Conservation (phyloP, 73 alveolate genomes). For the Paramecium sexaurelia region DNA sequence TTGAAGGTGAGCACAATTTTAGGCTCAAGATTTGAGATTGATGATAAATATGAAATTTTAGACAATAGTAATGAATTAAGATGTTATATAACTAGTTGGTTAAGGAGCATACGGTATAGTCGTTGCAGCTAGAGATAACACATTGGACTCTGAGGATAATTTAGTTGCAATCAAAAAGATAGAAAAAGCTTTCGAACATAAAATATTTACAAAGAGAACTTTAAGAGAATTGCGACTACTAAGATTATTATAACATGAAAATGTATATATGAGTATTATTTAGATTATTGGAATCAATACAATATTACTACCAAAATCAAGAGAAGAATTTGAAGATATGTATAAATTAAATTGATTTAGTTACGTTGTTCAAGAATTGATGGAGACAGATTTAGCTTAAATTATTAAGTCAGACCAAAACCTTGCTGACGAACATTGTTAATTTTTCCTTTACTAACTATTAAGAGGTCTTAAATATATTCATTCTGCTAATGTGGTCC, state of each 20-base stretch:
- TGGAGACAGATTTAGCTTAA: constrained; percentile 98
- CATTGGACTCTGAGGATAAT: constrained; percentile 70
- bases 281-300: constrained; percentile 74
- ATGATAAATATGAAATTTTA: constrained; percentile 50
- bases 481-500: constrained; percentile 93
- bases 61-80: neutral
- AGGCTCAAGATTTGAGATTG: constrained; percentile 57
- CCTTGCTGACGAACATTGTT: constrained; percentile 94
- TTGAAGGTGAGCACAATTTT: constrained; percentile 27
- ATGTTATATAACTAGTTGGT: neutral
- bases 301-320: constrained; percentile 75
- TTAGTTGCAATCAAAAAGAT: constrained; percentile 85
- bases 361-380: constrained; percentile 91
- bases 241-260: constrained; percentile 79
- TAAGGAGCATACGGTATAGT: constrained; percentile 57
- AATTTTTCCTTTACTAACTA: constrained; percentile 93
- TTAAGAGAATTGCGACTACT: constrained; percentile 85
- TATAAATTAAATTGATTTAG: constrained; percentile 50
- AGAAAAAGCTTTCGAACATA: constrained; percentile 92
- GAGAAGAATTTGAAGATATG: constrained; percentile 84
- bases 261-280: constrained; percentile 30
- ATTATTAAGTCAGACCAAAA: constrained; percentile 92
- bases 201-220: constrained; percentile 83
- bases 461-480: constrained; percentile 93
- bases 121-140: constrained; percentile 70